A percentile compares a stretch with the other conserved stretches of the same genome.
These are phyloP conservation scores for Geotrichum fermentans DNA, from an alignment of 1,139 yeast genomes.

Conservation along the genomic window DNA sequence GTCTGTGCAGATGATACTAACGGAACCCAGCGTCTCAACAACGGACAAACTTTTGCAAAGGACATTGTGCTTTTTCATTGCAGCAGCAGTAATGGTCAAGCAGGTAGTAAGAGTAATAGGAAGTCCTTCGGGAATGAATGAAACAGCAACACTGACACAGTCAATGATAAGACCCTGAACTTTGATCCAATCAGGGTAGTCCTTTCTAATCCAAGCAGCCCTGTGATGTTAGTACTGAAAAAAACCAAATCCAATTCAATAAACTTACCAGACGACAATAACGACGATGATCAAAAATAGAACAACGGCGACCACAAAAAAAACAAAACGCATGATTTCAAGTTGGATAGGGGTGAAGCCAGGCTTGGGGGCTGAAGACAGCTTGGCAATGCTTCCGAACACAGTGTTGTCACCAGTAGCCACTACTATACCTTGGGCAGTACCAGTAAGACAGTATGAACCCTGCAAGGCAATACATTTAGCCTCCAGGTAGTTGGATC, in stretches of 20 bases:
- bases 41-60: constrained; percentile 58
- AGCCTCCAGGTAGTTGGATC: constrained; percentile 42
- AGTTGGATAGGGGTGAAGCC: constrained; percentile 44
- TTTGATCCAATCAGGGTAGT: constrained; percentile 44
- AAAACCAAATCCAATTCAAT: constrained; percentile 41
- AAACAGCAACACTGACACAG: constrained; percentile 41
- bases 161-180: constrained; percentile 39
- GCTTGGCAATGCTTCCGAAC: constrained; percentile 46
- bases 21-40: constrained; percentile 55
- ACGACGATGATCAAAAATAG: constrained; percentile 42
- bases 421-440: constrained; percentile 45
- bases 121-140: constrained; percentile 50
- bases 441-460: constrained; percentile 45
- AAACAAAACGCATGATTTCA: constrained; percentile 44
- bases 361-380: constrained; percentile 39
- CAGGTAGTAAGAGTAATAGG: constrained; percentile 50
- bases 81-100: constrained; percentile 46
- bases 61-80: constrained; percentile 44
- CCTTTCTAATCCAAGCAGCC: constrained; percentile 40
- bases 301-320: constrained; percentile 39
- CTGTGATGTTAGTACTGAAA: constrained; percentile 36
- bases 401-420: constrained; percentile 46
- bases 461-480: constrained; percentile 46
- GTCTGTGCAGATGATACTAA: constrained; percentile 46
- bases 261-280: constrained; percentile 42